Percentiles rank a stretch among this genome's conserved stretches.
Conservation (phyloP, 768 basidiomycete genomes). For the Tricholoma sp. region DNA sequence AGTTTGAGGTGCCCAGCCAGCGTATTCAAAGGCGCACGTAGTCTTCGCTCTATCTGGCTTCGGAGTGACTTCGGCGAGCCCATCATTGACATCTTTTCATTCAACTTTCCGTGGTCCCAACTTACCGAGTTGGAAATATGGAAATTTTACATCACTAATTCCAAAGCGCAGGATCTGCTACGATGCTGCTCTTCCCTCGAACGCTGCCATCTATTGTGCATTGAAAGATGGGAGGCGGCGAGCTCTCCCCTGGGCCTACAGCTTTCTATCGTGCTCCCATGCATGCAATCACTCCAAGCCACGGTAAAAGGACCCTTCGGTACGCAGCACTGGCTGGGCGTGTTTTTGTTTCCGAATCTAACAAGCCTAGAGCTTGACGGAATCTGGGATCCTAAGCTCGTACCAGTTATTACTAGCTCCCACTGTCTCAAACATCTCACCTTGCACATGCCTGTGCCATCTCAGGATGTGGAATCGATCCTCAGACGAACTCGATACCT, state of each 20-base stretch:
- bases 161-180: background rate
- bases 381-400: background rate
- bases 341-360: background rate
- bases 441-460: background rate
- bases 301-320: too few species aligned
- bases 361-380: too few species aligned
- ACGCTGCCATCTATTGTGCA: background rate
- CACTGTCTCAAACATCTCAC: background rate
- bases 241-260: background rate
- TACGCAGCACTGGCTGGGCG: background rate
- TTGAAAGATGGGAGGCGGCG: background rate
- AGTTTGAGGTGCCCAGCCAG: too few species aligned
- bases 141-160: background rate
- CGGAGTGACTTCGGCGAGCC: background rate
- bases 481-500: background rate
- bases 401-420: background rate
- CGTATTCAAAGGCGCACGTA: too few species aligned
- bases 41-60: background rate
- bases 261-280: background rate
- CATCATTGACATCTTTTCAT: background rate
- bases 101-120: background rate
- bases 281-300: too few species aligned
- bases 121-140: background rate
- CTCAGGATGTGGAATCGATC: background rate
- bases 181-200: background rate